Conservation (phyloP, 371 early-diverging fungal species). For the Lichtheimia corymbifera region DNA sequence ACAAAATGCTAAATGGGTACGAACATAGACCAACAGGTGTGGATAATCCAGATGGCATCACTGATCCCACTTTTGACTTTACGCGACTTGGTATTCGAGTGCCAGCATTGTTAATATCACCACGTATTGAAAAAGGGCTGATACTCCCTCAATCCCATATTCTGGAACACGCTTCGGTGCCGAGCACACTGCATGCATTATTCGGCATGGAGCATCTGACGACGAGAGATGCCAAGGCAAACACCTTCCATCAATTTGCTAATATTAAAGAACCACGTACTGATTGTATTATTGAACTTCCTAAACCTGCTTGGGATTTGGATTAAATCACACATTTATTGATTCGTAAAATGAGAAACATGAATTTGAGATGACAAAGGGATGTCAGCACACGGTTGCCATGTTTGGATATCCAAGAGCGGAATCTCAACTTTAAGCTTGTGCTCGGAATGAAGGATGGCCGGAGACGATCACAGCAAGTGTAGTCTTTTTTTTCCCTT, state of each 20-base stretch:
- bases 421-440: no score
- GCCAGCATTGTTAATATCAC: constrained; percentile 41
- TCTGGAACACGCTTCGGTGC: constrained; percentile 43
- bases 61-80: constrained; percentile 23
- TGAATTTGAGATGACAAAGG: no score
- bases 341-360: no score
- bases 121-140: constrained; percentile 31
- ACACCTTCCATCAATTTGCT: constrained; percentile 19
- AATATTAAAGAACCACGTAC: constrained; percentile 11
- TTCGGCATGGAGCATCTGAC: constrained; percentile 32
- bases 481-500: constrained; percentile 4
- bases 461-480: no score
- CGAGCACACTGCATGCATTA: constrained; percentile 36
- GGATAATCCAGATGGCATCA: constrained; percentile 31
- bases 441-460: no score
- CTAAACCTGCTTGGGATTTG: constrained; percentile 12
- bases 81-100: constrained; percentile 44
- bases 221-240: constrained; percentile 30
- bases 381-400: no score
- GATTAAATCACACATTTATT: no score
- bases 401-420: no score
- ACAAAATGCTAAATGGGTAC: not conserved
- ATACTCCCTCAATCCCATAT: constrained; percentile 13
- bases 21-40: constrained; percentile 14
- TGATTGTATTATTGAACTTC: constrained; percentile 17